These are phyloP conservation scores for Solanum tarijense DNA, from an alignment of 257 asterid genomes.

Conservation along the genomic window DNA sequence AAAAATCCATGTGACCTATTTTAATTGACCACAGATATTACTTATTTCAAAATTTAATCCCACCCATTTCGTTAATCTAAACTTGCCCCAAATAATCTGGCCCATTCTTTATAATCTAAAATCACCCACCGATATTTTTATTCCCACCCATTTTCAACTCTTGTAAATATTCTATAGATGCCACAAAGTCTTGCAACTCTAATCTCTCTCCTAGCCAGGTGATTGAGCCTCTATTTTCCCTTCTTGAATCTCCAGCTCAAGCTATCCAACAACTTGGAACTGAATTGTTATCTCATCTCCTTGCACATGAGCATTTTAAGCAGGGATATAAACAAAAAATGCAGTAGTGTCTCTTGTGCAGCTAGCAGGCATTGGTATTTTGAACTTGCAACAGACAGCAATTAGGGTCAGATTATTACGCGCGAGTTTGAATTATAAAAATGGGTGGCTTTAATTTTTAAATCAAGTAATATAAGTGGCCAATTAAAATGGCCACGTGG, in stretches of 20 bases:
- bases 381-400: conserved; percentile 67
- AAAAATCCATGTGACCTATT: background rate
- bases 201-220: conserved; percentile 65
- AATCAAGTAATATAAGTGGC: background rate
- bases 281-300: conserved; percentile 64
- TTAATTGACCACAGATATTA: background rate
- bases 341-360: conserved; percentile 80
- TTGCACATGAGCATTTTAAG: conserved; percentile 72
- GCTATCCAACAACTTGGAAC: conserved; percentile 79
- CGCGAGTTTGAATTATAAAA: background rate
- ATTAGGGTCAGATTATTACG: conserved; percentile 13
- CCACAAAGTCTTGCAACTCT: conserved; percentile 59
- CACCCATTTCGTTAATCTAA: background rate
- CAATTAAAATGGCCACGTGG: background rate
- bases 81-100: background rate
- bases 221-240: conserved; percentile 55
- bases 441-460: background rate
- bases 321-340: conserved; percentile 58
- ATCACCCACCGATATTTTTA: background rate
- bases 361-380: conserved; percentile 62
- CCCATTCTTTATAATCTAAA: background rate
- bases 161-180: conserved; percentile 74
- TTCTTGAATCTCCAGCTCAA: conserved; percentile 73
- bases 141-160: conserved; percentile 18
- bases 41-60: background rate